Percentiles rank a stretch among this genome's conserved stretches.
phyloP scores from a whole-genome alignment of 192 early-diverging fungal species.

The Backusella sp. region DNA sequence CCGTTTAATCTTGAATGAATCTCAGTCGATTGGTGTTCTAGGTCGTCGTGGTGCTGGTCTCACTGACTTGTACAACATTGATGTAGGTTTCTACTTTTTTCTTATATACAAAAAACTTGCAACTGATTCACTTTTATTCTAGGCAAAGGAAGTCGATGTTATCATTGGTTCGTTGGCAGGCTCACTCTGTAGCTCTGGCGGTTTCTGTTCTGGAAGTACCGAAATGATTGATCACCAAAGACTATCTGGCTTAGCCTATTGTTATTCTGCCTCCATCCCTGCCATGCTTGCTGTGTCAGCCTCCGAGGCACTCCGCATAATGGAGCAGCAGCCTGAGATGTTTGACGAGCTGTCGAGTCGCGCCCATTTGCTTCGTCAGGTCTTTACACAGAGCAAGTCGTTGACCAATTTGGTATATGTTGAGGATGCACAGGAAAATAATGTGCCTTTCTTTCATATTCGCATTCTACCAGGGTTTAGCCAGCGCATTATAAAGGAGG shows the following conservation, averaged over 20 bases:
- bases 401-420: slow-evolving; percentile 25
- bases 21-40: slow-evolving; percentile 84
- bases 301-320: slow-evolving; percentile 75
- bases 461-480: slow-evolving; percentile 49
- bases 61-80: slow-evolving; percentile 72
- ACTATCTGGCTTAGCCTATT: slow-evolving; percentile 87
- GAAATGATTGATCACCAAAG: slow-evolving; percentile 92
- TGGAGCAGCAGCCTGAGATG: slow-evolving; percentile 46
- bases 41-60: slow-evolving; percentile 85
- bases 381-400: slow-evolving; percentile 16
- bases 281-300: slow-evolving; percentile 89
- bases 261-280: slow-evolving; percentile 93
- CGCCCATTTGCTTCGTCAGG: slow-evolving; percentile 53
- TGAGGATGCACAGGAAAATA: background rate
- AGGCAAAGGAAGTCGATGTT: slow-evolving; percentile 80
- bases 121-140: background rate
- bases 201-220: slow-evolving; percentile 87
- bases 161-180: slow-evolving; percentile 83
- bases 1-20: slow-evolving; percentile 93
- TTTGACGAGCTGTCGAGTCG: slow-evolving; percentile 65
- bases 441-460: slow-evolving; percentile 76
- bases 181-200: slow-evolving; percentile 79
- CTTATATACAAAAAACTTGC: background rate
- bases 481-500: slow-evolving; percentile 14
- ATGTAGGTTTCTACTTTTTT: slow-evolving; percentile 20